A percentile compares a stretch with the other conserved stretches of the same genome.
Evolutionary conservation across 2,329 filamentous ascomycete genomes (phyloP).

Genomic region (Aspergillus viridinutans): DNA sequence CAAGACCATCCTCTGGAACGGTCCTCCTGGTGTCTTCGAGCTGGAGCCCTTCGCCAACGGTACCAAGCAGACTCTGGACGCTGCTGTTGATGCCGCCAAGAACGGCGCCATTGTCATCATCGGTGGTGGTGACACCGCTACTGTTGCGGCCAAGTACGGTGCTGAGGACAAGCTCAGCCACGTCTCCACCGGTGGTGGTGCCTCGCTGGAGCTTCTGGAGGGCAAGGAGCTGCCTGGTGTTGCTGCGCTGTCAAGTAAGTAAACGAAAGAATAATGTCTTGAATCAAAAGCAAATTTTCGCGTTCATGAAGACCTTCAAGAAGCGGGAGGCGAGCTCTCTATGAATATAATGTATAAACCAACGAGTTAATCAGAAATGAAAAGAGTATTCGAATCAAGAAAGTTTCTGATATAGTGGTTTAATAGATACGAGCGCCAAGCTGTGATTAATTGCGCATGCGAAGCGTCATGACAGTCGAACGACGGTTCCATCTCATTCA

Average conservation of each 20-base stretch:
- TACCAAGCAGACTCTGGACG: conserved; percentile 88
- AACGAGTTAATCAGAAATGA: conserved; percentile 19
- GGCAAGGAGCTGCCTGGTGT: conserved; percentile 97
- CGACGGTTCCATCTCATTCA: not conserved
- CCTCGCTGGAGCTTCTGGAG: conserved; percentile 91
- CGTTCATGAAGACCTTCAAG: not conserved
- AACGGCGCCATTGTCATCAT: conserved; percentile 96
- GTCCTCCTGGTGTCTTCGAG: conserved; percentile 95
- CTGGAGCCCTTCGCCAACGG: conserved; percentile 89
- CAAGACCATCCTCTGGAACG: conserved; percentile 99
- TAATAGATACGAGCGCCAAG: conserved; percentile 27
- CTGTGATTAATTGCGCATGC: conserved; percentile 15
- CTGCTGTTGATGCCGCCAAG: conserved; percentile 74
- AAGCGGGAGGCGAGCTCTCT: not conserved
- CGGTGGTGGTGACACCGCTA: conserved; percentile 95
- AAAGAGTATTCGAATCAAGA: conserved; percentile 14
- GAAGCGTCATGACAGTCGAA: not conserved
- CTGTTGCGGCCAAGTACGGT: conserved; percentile 93
- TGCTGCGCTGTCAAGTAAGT: conserved; percentile 76
- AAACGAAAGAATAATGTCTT: conserved; percentile 23
- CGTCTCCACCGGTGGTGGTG: conserved; percentile 94
- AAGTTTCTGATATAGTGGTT: conserved; percentile 18
- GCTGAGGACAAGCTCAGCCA: conserved; percentile 97
- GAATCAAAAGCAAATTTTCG: conserved; percentile 4
- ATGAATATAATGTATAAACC: conserved; percentile 37